Evolutionary conservation across 2,329 filamentous ascomycete species (phyloP), one percentile per base, ranked within the genome.

Genomic region (Rugonectria rugulosa): DNA sequence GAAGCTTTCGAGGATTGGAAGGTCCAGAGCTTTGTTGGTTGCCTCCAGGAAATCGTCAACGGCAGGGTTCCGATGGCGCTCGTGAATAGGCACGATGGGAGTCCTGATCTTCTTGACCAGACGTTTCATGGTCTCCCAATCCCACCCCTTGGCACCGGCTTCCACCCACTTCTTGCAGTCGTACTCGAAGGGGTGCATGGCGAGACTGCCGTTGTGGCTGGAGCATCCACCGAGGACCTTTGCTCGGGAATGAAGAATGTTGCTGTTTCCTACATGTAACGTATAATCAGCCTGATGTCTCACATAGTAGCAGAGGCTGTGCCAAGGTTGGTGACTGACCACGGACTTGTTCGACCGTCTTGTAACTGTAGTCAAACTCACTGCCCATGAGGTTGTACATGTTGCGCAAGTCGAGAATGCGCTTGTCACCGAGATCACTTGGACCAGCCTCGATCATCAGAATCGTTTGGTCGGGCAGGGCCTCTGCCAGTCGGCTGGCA

Each of bases 151-250:
- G 75, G 87, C 90, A 47, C 90, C 90, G 66, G 89, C 79, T 26
- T 82, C 82, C 69, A 91, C 86, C 90, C 90, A 94, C 65, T 88
- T 81, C 70, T 87, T 79, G 73, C 86, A 83, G 74, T 94, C 90
- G 74, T 92, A 91, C 73, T 91, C 86, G 68, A 93, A 92, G 2
- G 90, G 89, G 29, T 89, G 83, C 81, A 93, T 92, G 8, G 88
- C 91, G 71, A 94, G 92, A 63, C 92, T 79, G 8, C 90, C 93
- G 75, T 94, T 94, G 80, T 93, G 90, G 59, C 88, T 91, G 34
- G 89, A 92, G 79, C 90, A 94, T 57, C 90, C 90, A 63, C 90
- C 90, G n/a, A 94, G 81, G 15, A 94, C 89, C 78, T 93, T 93
- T 53, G 90, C 90, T 59, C 90, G 86, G 9, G 90, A 92, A 77